A percentile compares a stretch with the other conserved stretches of the same genome.
Evolutionary conservation across 768 basidiomycete genomes (phyloP).

Genomic region (Dacryopinax primogenitus): DNA sequence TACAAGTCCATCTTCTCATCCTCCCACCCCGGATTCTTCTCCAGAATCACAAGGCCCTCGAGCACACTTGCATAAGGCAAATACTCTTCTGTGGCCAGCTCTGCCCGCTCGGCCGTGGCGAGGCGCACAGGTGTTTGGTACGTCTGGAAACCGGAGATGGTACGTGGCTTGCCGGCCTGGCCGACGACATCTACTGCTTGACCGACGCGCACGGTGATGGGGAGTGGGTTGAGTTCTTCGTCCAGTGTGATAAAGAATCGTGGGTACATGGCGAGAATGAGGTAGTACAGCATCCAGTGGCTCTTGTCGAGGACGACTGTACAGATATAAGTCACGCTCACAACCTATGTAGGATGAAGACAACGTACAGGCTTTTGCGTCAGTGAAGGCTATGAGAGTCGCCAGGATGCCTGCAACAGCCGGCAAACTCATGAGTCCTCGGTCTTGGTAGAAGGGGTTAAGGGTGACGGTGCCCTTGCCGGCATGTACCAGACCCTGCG

Average conservation of each 20-base stretch:
- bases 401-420: conserved; percentile 83
- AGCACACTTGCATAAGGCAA: conserved; percentile 81
- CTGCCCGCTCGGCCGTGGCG: conserved; percentile 86
- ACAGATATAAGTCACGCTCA: conserved; percentile 1
- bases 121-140: conserved; percentile 92
- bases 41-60: conserved; percentile 83
- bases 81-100: conserved; percentile 93
- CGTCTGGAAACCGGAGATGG: conserved; percentile 97
- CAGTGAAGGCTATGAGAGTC: conserved; percentile 82
- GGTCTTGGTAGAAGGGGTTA: conserved; percentile 92
- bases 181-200: conserved; percentile 96
- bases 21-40: conserved; percentile 65
- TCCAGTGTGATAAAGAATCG: conserved; percentile 95
- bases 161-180: conserved; percentile 91
- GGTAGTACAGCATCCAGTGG: conserved; percentile 98
- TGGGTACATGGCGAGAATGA: conserved; percentile 93
- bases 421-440: conserved; percentile 75
- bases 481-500: conserved; percentile 97
- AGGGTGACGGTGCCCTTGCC: conserved; percentile 96
- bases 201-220: conserved; percentile 90
- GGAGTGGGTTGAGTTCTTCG: conserved; percentile 72
- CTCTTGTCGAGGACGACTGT: conserved; percentile 85
- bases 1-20: conserved; percentile 17
- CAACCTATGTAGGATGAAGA: not conserved
- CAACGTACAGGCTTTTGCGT: conserved; percentile 79